These are phyloP conservation scores for Glonium stellatum DNA, from an alignment of 495 filamentous ascomycete species.

Conservation along the genomic window DNA sequence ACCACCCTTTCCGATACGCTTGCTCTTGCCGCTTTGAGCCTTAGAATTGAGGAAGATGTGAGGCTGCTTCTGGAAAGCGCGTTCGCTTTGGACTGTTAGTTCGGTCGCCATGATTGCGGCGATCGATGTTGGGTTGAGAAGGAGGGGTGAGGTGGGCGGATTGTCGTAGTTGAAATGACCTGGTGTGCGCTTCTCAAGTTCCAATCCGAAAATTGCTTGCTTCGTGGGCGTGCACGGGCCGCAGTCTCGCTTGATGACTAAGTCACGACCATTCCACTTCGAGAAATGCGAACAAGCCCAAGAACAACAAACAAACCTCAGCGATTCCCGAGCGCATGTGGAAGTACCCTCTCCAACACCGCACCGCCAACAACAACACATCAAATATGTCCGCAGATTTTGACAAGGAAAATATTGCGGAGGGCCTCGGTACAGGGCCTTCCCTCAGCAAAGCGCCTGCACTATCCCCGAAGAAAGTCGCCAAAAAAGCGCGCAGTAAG, in stretches of 20 bases:
- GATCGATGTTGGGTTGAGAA: not conserved
- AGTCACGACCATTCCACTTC: too few relatives aligned
- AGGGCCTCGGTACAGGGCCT: constrained; percentile 16
- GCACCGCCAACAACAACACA: not conserved
- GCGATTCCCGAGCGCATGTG: too few relatives aligned
- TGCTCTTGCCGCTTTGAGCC: constrained; percentile 61
- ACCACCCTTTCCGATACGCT: constrained; percentile 73
- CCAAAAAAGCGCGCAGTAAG: constrained; percentile 84
- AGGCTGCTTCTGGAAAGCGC: constrained; percentile 91
- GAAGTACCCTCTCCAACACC: too few relatives aligned
- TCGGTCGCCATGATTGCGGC: constrained; percentile 77
- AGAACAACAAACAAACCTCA: too few relatives aligned
- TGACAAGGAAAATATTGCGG: constrained; percentile 29
- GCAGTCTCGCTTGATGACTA: not conserved
- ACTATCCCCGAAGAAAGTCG: constrained; percentile 27
- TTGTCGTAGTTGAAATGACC: not conserved
- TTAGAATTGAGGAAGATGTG: constrained; percentile 94
- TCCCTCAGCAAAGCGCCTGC: constrained; percentile 17
- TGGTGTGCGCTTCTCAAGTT: not conserved
- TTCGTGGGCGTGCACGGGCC: not conserved
- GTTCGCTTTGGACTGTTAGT: constrained; percentile 95
- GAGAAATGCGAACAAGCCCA: too few relatives aligned
- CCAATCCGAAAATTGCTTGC: not conserved
- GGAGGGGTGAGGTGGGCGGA: not conserved
- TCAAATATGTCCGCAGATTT: constrained; percentile 15